Evolutionary conservation across 192 early-diverging fungal species (phyloP).

Genomic region (Podila verticillata): DNA sequence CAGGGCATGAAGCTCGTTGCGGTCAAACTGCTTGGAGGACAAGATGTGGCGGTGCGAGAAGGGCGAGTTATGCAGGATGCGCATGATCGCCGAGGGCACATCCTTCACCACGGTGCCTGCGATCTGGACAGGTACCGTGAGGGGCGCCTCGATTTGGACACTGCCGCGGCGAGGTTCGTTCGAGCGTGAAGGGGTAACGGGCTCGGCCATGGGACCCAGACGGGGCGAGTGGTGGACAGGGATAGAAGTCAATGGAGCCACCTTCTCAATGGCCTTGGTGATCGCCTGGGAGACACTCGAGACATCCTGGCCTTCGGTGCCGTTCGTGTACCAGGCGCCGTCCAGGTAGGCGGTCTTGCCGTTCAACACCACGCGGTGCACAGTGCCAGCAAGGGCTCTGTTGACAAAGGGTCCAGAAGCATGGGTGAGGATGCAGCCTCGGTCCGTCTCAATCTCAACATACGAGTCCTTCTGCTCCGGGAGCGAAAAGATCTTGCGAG

Average conservation of each 20-base stretch:
- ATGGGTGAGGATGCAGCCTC: constrained; percentile 60
- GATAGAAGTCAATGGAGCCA: neutral
- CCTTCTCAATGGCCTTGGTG: constrained; percentile 36
- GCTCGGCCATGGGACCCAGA: constrained; percentile 27
- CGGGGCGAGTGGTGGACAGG: constrained; percentile 36
- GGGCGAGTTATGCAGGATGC: constrained; percentile 73
- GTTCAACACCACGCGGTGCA: constrained; percentile 91
- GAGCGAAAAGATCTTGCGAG: constrained; percentile 89
- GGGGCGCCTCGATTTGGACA: constrained; percentile 15
- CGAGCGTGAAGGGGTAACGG: constrained; percentile 8
- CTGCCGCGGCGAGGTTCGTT: constrained; percentile 25
- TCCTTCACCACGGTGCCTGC: constrained; percentile 6
- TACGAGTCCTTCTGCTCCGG: constrained; percentile 92
- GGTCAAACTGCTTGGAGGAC: constrained; percentile 89
- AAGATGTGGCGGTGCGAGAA: constrained; percentile 96
- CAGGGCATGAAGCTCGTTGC: constrained; percentile 92
- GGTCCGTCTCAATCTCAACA: constrained; percentile 92
- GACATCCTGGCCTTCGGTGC: constrained; percentile 57
- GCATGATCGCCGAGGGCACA: constrained; percentile 20
- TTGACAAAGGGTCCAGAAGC: constrained; percentile 64
- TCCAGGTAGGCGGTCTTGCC: constrained; percentile 90
- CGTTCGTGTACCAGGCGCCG: constrained; percentile 62
- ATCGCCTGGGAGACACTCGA: constrained; percentile 53
- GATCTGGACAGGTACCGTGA: constrained; percentile 12
- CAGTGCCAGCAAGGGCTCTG: constrained; percentile 70